Base-by-base conservation (phyloP, 306 rosid genomes). In the Alnus glutinosa region DNA sequence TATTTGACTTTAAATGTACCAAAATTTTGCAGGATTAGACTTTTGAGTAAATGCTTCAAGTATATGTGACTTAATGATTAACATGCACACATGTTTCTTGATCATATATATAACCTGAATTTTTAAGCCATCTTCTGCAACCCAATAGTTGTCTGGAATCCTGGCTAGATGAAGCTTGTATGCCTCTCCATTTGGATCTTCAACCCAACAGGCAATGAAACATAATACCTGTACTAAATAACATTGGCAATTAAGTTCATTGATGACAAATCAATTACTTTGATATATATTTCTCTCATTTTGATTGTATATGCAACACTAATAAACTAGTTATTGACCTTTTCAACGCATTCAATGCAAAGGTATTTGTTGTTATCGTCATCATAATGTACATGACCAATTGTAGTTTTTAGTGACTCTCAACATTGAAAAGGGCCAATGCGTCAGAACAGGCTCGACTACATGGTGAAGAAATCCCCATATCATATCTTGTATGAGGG, bases 121-220 rank as follows among this genome's bases (percentile, higher is more conserved):
- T 23, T 89, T 92, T 77, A 91, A 79, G 84, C 97, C 97, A 42
- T 92, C 97, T 88, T 92, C 97, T 15, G 92, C 91, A 10, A 93
- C 23, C 97, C 97, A 93, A 46, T 85, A 85, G 64, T 85, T 88
- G 70, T 93, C 96, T 6, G 75, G 89, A 67, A 93, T 83, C 81
- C 97, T 79, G 7, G 90, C 91, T 55, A 90, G 81, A 70, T 92
- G 97, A 86, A 82, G 87, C 81, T 89, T 85, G 84, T 72, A 89
- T 16, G 91, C 92, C 74, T 90, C 90, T 14, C 92, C 88, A 59
- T 86, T 68, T 9, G 97, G 91, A 49, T 89, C 91, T 59, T 89
- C 93, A 71, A 85, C 90, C 97, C 97, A 89, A 70, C 92, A 75
- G 4, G 87, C 91, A 71, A 90, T 44, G 86, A 88, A 70, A 78